Evolutionary conservation across 176 grass and related monocot genomes (phyloP).

Genomic region (Oryza rufipogon): DNA sequence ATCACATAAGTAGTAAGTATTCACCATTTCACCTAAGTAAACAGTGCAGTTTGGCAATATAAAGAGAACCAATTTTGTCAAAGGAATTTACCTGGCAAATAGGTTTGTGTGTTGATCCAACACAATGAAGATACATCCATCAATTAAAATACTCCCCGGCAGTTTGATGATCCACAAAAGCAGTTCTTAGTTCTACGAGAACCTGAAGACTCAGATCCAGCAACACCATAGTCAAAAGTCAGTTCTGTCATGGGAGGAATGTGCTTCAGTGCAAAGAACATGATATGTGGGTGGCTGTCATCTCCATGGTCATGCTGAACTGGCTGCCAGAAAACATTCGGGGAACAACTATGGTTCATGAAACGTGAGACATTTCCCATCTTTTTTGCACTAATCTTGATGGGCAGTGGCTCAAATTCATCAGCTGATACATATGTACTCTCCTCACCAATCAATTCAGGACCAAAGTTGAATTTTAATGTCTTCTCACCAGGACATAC

Average conservation of each 20-base stretch:
- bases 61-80: conserved; percentile 29
- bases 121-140: conserved; percentile 28
- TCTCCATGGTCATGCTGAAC: conserved; percentile 65
- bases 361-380: conserved; percentile 74
- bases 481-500: conserved; percentile 62
- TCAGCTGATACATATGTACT: conserved; percentile 43
- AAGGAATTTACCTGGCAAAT: conserved; percentile 31
- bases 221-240: conserved; percentile 69
- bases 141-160: conserved; percentile 60
- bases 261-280: conserved; percentile 81
- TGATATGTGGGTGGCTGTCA: conserved; percentile 58
- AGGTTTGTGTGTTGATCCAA: conserved; percentile 32
- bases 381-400: conserved; percentile 70
- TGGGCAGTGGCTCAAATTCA: conserved; percentile 55
- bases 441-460: conserved; percentile 58
- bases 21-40: neutral
- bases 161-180: conserved; percentile 63
- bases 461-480: conserved; percentile 68
- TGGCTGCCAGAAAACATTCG: conserved; percentile 88
- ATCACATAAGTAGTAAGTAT: neutral
- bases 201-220: conserved; percentile 37
- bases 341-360: conserved; percentile 90
- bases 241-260: conserved; percentile 86
- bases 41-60: neutral
- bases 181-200: conserved; percentile 56